Base-by-base conservation (phyloP, 2,329 filamentous ascomycete genomes). In the Cladophialophora yegresii region DNA sequence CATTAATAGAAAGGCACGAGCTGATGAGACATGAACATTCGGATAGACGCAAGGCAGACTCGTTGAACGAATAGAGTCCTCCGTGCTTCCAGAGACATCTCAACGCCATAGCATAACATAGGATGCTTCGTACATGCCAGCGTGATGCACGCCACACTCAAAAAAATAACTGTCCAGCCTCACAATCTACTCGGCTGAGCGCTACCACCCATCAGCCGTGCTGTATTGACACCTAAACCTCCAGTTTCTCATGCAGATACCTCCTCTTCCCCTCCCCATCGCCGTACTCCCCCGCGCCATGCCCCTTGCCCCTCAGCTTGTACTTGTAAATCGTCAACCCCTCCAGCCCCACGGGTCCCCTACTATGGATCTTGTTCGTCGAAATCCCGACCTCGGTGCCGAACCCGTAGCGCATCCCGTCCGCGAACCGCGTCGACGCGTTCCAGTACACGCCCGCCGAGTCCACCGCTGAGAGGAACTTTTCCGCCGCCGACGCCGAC, bases 271-370 rank as follows among this genome's bases (percentile, higher is more conserved):
- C 83, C 26, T 77, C 75, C 1, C 83, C 84, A 22, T 77, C 78
- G 47, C 74, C 75, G 75, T 97, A 98, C 61, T 86, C 87, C 0
- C 85, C 85, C 23, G 91, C 91, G n/a, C 88, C 83, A 70, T 99
- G 95, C 9, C 93, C 95, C 64, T 85, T 81, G 0, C 93, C 95
- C 43, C 90, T 83, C 68, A 99, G 84, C 77, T 95, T 87, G 82
- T 97, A 99, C 82, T 97, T 97, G 80, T 99, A 97, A 67, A 98
- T 98, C 75, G 92, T 96, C 76, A 99, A 78, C 0, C 95, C 95
- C 74, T 98, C 95, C 58, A 99, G 80, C 1, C 95, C 95, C 5
- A 99, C 95, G 0, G 95, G 95, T 0, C 95, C 95, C 57, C 95
- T 83, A 1, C 91, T 90, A 76, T 99, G 95, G 69, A 99, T 96